phyloP scores from a whole-genome alignment of 2,329 filamentous ascomycete species.

The Penicillium sp. region DNA sequence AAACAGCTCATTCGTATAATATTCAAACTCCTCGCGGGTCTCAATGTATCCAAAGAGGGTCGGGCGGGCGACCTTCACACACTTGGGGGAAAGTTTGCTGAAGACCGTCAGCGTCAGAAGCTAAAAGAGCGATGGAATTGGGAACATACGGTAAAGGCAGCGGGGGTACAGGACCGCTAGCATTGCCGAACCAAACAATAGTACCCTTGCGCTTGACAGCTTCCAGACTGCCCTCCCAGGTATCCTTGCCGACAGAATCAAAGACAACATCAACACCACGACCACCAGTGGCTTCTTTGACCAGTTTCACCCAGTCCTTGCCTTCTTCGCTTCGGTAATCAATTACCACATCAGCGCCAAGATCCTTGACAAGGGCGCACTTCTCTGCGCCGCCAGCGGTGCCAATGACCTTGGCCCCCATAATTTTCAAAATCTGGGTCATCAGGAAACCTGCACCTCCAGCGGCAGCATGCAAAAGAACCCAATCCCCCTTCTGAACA shows the following conservation, averaged over 20 bases:
- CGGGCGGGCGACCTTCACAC: conserved; percentile 74
- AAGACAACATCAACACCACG: conserved; percentile 76
- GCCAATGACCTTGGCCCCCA: conserved; percentile 77
- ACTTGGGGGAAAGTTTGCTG: conserved; percentile 66
- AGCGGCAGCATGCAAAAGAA: conserved; percentile 81
- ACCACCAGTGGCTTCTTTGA: conserved; percentile 81
- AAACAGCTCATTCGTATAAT: conserved; percentile 72
- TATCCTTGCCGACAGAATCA: conserved; percentile 82
- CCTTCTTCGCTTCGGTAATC: conserved; percentile 83
- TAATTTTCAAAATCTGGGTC: conserved; percentile 69
- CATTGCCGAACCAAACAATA: conserved; percentile 79
- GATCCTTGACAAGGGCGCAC: conserved; percentile 64
- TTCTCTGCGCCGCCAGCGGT: conserved; percentile 76
- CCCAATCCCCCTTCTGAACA: conserved; percentile 75
- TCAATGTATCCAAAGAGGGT: conserved; percentile 70
- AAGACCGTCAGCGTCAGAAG: conserved; percentile 12
- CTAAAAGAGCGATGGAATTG: background rate
- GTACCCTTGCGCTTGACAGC: conserved; percentile 75
- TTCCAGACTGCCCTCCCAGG: conserved; percentile 77
- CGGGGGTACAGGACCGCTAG: conserved; percentile 75
- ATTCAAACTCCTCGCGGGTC: conserved; percentile 69
- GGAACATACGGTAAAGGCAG: conserved; percentile 60
- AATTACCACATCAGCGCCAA: conserved; percentile 70
- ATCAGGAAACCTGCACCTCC: conserved; percentile 78
- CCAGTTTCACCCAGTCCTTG: conserved; percentile 72